phyloP scores from a whole-genome alignment of 495 filamentous ascomycete species.

The Penicillium malachiteum region DNA sequence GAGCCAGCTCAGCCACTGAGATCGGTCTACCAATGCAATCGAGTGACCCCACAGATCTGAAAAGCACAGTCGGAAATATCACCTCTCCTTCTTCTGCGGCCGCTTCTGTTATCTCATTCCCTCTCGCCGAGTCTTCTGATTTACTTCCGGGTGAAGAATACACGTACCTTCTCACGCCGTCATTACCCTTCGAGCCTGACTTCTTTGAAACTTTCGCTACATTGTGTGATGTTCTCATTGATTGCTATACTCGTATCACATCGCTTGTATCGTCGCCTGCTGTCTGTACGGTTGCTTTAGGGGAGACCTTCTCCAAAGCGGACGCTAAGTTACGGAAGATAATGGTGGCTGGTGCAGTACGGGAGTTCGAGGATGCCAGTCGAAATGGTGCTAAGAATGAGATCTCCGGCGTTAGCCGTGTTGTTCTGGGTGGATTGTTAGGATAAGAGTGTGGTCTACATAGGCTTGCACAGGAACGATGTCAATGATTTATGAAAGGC shows the following conservation, averaged over 20 bases:
- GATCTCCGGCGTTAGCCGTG: conserved; percentile 77
- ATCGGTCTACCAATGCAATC: conserved; percentile 61
- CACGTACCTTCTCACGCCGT: conserved; percentile 80
- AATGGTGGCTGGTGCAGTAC: conserved; percentile 77
- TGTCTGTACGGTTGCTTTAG: conserved; percentile 61
- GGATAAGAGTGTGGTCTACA: conserved; percentile 39
- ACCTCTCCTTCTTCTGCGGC: conserved; percentile 40
- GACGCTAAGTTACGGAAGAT: conserved; percentile 83
- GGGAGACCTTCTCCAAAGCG: conserved; percentile 84
- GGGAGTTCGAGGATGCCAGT: conserved; percentile 90
- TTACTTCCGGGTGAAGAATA: conserved; percentile 75
- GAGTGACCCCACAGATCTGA: conserved; percentile 51
- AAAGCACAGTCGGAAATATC: conserved; percentile 41
- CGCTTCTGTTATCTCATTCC: conserved; percentile 44
- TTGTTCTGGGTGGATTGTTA: conserved; percentile 87
- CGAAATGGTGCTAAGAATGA: conserved; percentile 73
- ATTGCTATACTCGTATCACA: conserved; percentile 80
- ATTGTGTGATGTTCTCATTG: conserved; percentile 91
- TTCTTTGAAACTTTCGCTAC: conserved; percentile 98
- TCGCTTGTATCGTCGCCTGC: conserved; percentile 65
- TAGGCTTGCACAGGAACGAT: not conserved
- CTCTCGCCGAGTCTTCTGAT: conserved; percentile 52
- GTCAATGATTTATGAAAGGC: conserved; percentile 11
- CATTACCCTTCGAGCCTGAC: conserved; percentile 95
- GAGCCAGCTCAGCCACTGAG: conserved; percentile 68